These are phyloP conservation scores for Salvia splendens DNA, from an alignment of 257 asterid species.

Conservation along the genomic window DNA sequence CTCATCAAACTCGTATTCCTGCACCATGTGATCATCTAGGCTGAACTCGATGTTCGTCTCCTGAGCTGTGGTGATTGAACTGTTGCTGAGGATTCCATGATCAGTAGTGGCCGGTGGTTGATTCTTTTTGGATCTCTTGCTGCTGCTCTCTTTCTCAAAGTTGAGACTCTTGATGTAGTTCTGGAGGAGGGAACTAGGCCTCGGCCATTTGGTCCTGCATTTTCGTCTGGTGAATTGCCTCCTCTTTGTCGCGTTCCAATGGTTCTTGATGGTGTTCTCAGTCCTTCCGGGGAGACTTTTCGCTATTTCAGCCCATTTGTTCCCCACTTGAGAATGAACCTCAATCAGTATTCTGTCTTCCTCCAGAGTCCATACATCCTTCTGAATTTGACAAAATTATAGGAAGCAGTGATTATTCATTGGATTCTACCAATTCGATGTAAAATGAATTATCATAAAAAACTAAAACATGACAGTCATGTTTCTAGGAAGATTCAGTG, in stretches of 20 bases:
- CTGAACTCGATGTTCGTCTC: slow-evolving; percentile 23
- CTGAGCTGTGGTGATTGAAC: neutral
- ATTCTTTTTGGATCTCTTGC: slow-evolving; percentile 12
- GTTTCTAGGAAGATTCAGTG: no score
- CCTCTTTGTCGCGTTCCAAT: slow-evolving; percentile 92
- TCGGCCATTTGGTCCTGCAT: slow-evolving; percentile 82
- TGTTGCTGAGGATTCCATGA: slow-evolving; percentile 9
- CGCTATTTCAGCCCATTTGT: slow-evolving; percentile 96
- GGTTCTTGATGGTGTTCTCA: slow-evolving; percentile 89
- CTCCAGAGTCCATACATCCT: slow-evolving; percentile 87
- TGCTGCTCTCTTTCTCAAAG: slow-evolving; percentile 42
- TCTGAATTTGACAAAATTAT: slow-evolving; percentile 47
- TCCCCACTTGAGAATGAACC: slow-evolving; percentile 77
- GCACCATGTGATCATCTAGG: slow-evolving; percentile 28
- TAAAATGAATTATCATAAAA: neutral
- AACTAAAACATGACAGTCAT: no score
- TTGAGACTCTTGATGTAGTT: slow-evolving; percentile 77
- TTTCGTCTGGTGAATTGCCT: slow-evolving; percentile 72
- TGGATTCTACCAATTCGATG: neutral
- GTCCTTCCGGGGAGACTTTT: slow-evolving; percentile 76
- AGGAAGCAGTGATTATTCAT: neutral
- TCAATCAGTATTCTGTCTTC: slow-evolving; percentile 71
- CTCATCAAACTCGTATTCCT: slow-evolving; percentile 32
- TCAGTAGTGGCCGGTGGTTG: slow-evolving; percentile 18
- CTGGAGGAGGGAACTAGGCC: slow-evolving; percentile 70